Base-by-base conservation (phyloP, 1,284 basidiomycete species). In the Trichosporon faecale region DNA sequence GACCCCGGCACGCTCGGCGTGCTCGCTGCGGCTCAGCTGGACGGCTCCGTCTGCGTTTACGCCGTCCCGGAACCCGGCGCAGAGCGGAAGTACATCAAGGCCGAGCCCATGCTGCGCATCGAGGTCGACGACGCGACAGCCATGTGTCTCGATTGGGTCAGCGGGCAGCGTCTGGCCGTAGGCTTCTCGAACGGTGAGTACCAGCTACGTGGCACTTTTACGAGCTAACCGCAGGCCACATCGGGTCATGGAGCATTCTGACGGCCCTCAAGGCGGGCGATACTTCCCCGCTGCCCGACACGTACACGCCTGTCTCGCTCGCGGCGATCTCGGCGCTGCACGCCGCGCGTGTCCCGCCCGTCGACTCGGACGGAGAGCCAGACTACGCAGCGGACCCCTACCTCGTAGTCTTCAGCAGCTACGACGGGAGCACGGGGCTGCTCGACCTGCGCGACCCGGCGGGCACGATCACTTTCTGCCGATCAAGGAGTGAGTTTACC, bases 141-240 rank as follows among this genome's bases (percentile, higher is more conserved):
- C 74, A 91, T 88, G 86, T 87, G 88, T 37, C 85, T 95, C 52
- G 93, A 95, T 76, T 96, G 93, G 93, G 90, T 89, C 1, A 93
- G 93, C 74, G 92, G 91, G 70, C 89, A 91, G 69, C 77, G 90
- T 3, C 78, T 97, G 2, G 92, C 90, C 2, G 87, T 91, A 5
- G 93, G 93, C 0, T 90, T 90, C 35, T 90, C 91, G 1, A 91
- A 92, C 74, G 94, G 94, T 93, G 68, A 66, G 83, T n/a, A n/a
- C 69, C 8, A 7, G 3, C 11, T 12, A n/a, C n/a, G n/a, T n/a
- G n/a, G n/a, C n/a, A n/a, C n/a, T n/a, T n/a, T n/a, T 11, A 2
- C 49, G 66, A 33, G 61, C 23, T 55, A 25, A 49, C 40, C 23
- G 37, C 71, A 94, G 93, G 93, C 2, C 86, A 85, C 49, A 87